Percentiles rank a stretch among this genome's conserved stretches.
phyloP scores from a whole-genome alignment of 2,329 filamentous ascomycete genomes.

The Diaporthe sp. region DNA sequence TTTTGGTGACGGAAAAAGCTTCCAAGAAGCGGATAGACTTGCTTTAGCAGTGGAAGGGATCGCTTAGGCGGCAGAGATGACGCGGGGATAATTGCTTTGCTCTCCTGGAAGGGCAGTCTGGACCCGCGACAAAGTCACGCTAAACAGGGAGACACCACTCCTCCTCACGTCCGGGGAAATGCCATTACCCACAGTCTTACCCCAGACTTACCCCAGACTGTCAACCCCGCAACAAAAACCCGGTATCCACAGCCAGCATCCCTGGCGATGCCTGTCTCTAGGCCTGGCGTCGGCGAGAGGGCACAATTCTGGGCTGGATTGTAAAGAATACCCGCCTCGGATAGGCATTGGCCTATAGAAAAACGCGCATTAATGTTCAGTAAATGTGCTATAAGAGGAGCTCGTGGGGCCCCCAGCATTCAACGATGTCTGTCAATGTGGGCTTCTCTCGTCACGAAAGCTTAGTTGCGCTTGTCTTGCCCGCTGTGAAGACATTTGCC shows the following conservation, averaged over 20 bases:
- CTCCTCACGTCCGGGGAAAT: not conserved
- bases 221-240: constrained; percentile 4
- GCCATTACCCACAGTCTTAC: not conserved
- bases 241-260: not conserved
- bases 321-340: not conserved
- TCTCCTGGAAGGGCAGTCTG: not conserved
- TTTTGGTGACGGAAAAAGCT: not conserved
- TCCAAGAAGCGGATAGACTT: not conserved
- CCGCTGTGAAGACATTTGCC: no score
- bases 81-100: not conserved
- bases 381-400: not conserved
- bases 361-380: not conserved
- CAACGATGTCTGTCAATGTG: not conserved
- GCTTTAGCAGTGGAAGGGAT: not conserved
- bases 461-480: no score
- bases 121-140: not conserved
- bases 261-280: not conserved
- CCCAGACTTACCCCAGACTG: constrained; percentile 12
- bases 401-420: no score
- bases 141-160: not conserved
- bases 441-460: not conserved
- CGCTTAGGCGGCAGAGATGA: not conserved
- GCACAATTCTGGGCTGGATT: not conserved
- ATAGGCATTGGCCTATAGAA: not conserved
- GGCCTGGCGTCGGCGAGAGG: not conserved